Conservation (phyloP, 352 stramenopile genomes). For the Phytopythium cucurbitacearum region DNA sequence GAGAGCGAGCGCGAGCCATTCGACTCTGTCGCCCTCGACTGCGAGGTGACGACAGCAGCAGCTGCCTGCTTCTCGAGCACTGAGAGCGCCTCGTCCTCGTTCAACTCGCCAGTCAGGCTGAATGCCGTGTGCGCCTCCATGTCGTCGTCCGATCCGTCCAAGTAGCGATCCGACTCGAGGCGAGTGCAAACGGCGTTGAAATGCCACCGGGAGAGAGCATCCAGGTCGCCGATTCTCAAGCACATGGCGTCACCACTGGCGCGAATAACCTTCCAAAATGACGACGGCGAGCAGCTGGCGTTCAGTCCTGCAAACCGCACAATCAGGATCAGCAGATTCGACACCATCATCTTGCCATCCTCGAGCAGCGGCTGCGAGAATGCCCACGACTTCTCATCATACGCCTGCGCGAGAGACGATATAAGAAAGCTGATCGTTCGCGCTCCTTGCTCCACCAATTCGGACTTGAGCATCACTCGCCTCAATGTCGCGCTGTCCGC, state of each 20-base stretch:
- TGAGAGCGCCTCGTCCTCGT: slow-evolving; percentile 58
- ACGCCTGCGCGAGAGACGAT: slow-evolving; percentile 30
- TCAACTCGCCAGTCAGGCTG: slow-evolving; percentile 23
- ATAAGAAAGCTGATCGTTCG: slow-evolving; percentile 63
- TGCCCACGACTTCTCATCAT: slow-evolving; percentile 36
- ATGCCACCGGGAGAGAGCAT: slow-evolving; percentile 54
- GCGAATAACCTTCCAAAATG: slow-evolving; percentile 57
- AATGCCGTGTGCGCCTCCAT: slow-evolving; percentile 4
- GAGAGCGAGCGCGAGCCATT: slow-evolving; percentile 17
- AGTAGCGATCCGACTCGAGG: slow-evolving; percentile 50
- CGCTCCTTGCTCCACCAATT: slow-evolving; percentile 59
- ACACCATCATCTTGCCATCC: slow-evolving; percentile 51
- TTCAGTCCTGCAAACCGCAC: slow-evolving; percentile 38
- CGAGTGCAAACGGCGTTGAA: slow-evolving; percentile 47
- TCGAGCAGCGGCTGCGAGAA: slow-evolving; percentile 51
- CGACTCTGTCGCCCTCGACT: background rate
- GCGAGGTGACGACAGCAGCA: slow-evolving; percentile 7
- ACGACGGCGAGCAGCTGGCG: slow-evolving; percentile 39
- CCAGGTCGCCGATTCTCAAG: slow-evolving; percentile 55
- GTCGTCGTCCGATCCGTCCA: slow-evolving; percentile 32
- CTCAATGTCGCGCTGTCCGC: slow-evolving; percentile 26
- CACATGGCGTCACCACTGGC: slow-evolving; percentile 42
- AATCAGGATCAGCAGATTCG: slow-evolving; percentile 58
- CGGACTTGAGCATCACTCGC: slow-evolving; percentile 39
- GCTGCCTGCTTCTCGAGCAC: slow-evolving; percentile 53